A percentile compares a stretch with the other conserved stretches of the same genome.
phyloP scores from a whole-genome alignment of 2,329 filamentous ascomycete genomes.

The Colletotrichum somersetense region DNA sequence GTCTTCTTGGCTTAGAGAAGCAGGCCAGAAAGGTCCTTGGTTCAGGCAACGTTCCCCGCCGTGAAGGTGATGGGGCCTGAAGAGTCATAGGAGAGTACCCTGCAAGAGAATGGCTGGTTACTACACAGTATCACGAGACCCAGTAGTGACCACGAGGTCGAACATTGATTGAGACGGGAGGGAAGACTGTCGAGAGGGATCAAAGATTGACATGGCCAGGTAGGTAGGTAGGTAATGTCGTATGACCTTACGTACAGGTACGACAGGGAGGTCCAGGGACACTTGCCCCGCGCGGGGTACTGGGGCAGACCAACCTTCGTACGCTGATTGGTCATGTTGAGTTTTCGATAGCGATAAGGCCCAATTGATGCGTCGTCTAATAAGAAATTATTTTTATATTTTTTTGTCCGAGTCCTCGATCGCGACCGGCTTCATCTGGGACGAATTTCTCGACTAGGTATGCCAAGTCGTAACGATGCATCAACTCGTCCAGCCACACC shows the following conservation, averaged over 20 bases:
- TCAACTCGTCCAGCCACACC: slow-evolving; percentile 66
- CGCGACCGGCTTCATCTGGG: slow-evolving; percentile 17
- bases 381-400: slow-evolving; percentile 23
- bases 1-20: slow-evolving; percentile 22
- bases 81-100: background rate
- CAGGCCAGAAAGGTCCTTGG: slow-evolving; percentile 25
- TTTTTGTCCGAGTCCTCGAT: background rate
- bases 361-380: slow-evolving; percentile 6
- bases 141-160: background rate
- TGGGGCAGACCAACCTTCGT: background rate
- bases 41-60: slow-evolving; percentile 27
- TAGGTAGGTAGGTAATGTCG: too few relatives aligned
- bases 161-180: background rate
- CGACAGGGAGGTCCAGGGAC: background rate
- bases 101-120: background rate
- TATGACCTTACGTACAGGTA: too few relatives aligned
- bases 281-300: slow-evolving; percentile 41
- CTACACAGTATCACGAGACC: background rate
- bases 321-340: slow-evolving; percentile 23
- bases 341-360: slow-evolving; percentile 36
- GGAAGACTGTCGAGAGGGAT: background rate
- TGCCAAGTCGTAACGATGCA: slow-evolving; percentile 50
- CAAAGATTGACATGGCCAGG: background rate
- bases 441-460: slow-evolving; percentile 8
- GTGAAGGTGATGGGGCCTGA: slow-evolving; percentile 24